Evolutionary conservation across 75 land plant species (phyloP).

Genomic region (Adiantum capillusveneris): DNA sequence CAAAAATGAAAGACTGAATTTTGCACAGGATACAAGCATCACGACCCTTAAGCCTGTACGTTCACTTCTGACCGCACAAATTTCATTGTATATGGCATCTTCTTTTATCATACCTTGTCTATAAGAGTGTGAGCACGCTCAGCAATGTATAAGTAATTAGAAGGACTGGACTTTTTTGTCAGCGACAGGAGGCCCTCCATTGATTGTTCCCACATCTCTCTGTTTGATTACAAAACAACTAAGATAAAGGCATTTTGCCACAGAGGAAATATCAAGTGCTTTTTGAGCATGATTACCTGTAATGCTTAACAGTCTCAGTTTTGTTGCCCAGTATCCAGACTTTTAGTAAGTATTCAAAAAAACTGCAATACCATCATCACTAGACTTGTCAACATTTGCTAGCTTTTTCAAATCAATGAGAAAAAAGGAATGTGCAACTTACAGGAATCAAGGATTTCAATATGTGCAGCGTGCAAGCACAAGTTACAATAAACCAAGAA

Average conservation of each 20-base stretch:
- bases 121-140: slow-evolving; percentile 63
- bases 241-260: not conserved
- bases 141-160: slow-evolving; percentile 70
- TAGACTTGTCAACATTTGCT: too few species aligned
- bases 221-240: slow-evolving; percentile 12
- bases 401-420: too few species aligned
- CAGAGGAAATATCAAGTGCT: not conserved
- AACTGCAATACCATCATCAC: too few species aligned
- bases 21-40: slow-evolving; percentile 3
- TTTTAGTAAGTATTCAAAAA: slow-evolving; percentile 94
- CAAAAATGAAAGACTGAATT: not conserved
- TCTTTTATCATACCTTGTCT: slow-evolving; percentile 53
- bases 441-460: too few species aligned
- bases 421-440: too few species aligned
- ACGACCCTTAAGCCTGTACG: too few species aligned
- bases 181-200: slow-evolving; percentile 81
- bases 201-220: slow-evolving; percentile 99
- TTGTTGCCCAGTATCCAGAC: slow-evolving; percentile 97
- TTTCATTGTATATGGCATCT: not conserved
- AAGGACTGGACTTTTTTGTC: slow-evolving; percentile 63
- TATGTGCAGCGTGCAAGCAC: too few species aligned
- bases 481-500: too few species aligned
- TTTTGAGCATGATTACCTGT: slow-evolving; percentile 41
- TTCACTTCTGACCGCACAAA: not conserved
- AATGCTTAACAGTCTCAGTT: slow-evolving; percentile 67